These are phyloP conservation scores for Xylogone sp. DNA, from an alignment of 2,329 filamentous ascomycete species.

Conservation along the genomic window DNA sequence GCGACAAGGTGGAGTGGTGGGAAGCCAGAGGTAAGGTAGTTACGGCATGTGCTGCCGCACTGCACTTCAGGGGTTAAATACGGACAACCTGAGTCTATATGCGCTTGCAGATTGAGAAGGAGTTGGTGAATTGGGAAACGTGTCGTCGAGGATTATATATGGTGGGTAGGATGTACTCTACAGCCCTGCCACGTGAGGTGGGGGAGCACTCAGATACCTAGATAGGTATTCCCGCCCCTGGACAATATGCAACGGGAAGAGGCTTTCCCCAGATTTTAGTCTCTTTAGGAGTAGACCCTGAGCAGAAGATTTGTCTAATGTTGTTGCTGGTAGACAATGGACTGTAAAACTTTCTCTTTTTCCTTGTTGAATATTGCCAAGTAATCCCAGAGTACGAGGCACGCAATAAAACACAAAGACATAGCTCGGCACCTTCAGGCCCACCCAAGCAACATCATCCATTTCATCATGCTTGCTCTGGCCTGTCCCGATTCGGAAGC, in stretches of 20 bases:
- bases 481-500: background rate
- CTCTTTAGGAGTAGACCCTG: background rate
- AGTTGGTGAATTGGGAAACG: background rate
- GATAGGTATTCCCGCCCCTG: background rate
- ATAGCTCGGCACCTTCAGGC: background rate
- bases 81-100: background rate
- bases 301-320: background rate
- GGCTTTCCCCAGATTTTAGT: background rate
- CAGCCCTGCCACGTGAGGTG: background rate
- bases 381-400: background rate
- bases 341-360: no score
- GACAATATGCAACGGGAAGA: background rate
- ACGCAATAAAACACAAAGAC: background rate
- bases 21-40: slow-evolving; percentile 26
- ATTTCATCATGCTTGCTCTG: background rate
- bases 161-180: background rate
- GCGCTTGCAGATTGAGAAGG: background rate
- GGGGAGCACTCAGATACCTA: background rate
- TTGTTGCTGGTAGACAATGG: no score
- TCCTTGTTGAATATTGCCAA: no score
- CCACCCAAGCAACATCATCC: background rate
- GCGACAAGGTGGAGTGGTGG: slow-evolving; percentile 1
- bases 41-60: slow-evolving; percentile 32
- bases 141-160: background rate
- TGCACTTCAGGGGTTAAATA: slow-evolving; percentile 16